Evolutionary conservation across 108 stramenopile genomes (phyloP).

Genomic region (Nitzschia inconspicua): DNA sequence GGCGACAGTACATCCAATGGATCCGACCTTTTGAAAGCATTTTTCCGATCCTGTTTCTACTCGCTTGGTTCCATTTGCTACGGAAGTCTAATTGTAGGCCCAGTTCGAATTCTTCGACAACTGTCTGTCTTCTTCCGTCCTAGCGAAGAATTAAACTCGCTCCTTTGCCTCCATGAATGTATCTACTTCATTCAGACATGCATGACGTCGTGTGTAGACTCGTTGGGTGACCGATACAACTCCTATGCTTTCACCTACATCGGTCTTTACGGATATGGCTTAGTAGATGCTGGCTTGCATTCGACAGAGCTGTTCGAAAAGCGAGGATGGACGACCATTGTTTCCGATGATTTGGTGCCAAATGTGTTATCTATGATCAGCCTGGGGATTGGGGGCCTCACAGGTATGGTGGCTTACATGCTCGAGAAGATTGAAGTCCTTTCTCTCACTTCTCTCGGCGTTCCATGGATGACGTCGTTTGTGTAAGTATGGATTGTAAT

Average conservation of each 20-base stretch:
- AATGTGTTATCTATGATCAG: constrained; percentile 73
- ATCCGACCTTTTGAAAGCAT: constrained; percentile 35
- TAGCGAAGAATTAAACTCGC: constrained; percentile 45
- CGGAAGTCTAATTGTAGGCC: constrained; percentile 83
- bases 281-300: constrained; percentile 64
- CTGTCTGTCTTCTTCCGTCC: constrained; percentile 66
- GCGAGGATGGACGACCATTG: constrained; percentile 85
- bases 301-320: constrained; percentile 76
- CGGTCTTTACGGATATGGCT: constrained; percentile 84
- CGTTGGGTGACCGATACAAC: constrained; percentile 61
- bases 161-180: constrained; percentile 77
- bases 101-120: constrained; percentile 70
- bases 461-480: constrained; percentile 57
- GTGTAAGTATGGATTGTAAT: too few relatives aligned
- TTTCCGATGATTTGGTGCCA: constrained; percentile 82
- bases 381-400: constrained; percentile 71
- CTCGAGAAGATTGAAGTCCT: constrained; percentile 51
- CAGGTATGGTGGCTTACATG: constrained; percentile 63
- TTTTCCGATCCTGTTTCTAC: constrained; percentile 52
- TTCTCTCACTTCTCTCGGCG: constrained; percentile 37
- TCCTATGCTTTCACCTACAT: constrained; percentile 86
- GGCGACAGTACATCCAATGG: constrained; percentile 15
- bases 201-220: constrained; percentile 63
- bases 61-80: constrained; percentile 89
- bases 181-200: constrained; percentile 56